phyloP scores from a whole-genome alignment of 202 grass and related monocot genomes.

The Digitaria exilis region DNA sequence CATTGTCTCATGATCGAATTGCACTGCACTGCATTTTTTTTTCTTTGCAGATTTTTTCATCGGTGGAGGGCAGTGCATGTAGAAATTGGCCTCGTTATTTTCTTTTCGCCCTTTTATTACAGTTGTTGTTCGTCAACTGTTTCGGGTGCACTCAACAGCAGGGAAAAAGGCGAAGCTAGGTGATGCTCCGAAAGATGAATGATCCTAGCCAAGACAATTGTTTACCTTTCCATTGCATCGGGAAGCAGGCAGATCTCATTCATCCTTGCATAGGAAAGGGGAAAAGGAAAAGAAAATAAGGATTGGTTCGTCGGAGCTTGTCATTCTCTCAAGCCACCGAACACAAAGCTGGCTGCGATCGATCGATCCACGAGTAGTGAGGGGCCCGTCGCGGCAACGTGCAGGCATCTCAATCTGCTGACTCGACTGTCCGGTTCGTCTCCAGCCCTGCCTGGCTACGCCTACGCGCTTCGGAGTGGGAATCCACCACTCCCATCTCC shows the following conservation, averaged over 20 bases:
- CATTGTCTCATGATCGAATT: not conserved
- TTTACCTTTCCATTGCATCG: not conserved
- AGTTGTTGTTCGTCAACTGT: not conserved
- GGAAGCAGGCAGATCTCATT: not conserved
- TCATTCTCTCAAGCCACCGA: not conserved
- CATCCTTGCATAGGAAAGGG: not conserved
- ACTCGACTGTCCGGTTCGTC: no score
- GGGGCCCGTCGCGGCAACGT: not conserved
- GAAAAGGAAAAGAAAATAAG: not conserved
- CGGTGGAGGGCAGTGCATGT: no score
- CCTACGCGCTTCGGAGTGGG: slow-evolving; percentile 9
- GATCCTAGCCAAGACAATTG: not conserved
- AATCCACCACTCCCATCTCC: not conserved
- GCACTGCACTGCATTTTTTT: not conserved
- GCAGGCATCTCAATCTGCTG: not conserved
- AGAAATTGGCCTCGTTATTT: not conserved
- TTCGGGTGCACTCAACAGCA: not conserved
- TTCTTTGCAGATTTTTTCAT: no score
- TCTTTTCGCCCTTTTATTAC: not conserved
- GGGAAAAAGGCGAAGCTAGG: not conserved
- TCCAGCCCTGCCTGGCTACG: not conserved
- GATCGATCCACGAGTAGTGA: not conserved
- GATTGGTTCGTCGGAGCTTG: not conserved
- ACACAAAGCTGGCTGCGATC: not conserved
- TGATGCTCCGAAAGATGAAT: no score